Base-by-base conservation (phyloP, 148 eudicot genomes). In the Silene latifolia region DNA sequence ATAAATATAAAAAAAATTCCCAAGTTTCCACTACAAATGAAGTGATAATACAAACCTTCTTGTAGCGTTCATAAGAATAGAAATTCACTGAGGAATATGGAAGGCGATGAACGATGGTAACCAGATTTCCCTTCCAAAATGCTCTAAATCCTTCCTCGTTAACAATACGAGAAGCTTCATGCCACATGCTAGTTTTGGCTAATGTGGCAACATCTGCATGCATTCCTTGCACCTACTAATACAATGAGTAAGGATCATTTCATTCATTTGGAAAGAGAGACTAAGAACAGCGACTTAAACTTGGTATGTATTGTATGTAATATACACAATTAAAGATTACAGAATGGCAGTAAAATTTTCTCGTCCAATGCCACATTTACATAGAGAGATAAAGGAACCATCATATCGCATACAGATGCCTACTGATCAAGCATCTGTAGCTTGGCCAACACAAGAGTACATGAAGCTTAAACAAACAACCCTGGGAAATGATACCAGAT, bases 111-210 rank as follows among this genome's bases (percentile, higher is more conserved):
- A 83, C 86, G 46, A 90, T 85, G n/a, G 96, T 93, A 48, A 90
- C 98, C 63, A 90, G 76, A 85, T 93, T 93, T 67, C 98, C 98
- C 76, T 87, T 93, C 98, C 98, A 93, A 79, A 93, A 93, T 39
- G 98, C 98, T 67, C 93, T 80, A 61, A 90, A 74, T 57, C 98
- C 96, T 83, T 93, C 98, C 87, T 92, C 97, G 4, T 74, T 87
- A 63, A 85, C 74, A 79, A 93, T 85, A 46, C 91, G 88, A 18
- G 83, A 82, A 69, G 96, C 89, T 80, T 93, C 98, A 14, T 77
- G 87, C 96, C 91, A 93, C 76, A 93, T 48, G 81, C 88, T 81
- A 72, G 88, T 75, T 79, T 86, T 89, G 51, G 73, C 83, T 75
- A 93, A 82, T 29, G 84, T 72, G 46, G 91, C 76, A 80, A 80